These are phyloP conservation scores for Zasmidium angulare DNA, from an alignment of 2,329 filamentous ascomycete species.

Conservation along the genomic window DNA sequence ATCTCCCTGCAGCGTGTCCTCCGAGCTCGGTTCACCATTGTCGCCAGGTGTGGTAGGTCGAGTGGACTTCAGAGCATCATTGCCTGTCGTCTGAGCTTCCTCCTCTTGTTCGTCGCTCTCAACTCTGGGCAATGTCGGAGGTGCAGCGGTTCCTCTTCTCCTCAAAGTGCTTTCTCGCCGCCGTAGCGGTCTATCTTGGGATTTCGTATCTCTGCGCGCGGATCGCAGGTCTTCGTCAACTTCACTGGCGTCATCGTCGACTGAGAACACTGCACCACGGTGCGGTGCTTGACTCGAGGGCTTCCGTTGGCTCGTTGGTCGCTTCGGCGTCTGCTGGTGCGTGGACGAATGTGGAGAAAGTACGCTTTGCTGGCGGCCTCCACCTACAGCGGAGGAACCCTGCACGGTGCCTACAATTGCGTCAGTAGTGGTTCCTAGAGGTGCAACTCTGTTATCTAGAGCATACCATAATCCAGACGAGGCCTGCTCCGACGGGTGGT, in stretches of 20 bases:
- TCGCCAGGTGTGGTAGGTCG: constrained; percentile 18
- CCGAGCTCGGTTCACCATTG: constrained; percentile 32
- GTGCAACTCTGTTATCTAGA: background rate
- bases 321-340: constrained; percentile 52
- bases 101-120: constrained; percentile 50
- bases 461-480: constrained; percentile 32
- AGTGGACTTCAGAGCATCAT: constrained; percentile 19
- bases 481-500: constrained; percentile 22
- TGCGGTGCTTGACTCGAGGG: constrained; percentile 75
- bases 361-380: constrained; percentile 13
- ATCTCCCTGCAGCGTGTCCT: constrained; percentile 43
- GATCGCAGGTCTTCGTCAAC: constrained; percentile 67
- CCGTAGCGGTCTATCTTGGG: constrained; percentile 39
- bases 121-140: constrained; percentile 50
- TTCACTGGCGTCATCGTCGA: constrained; percentile 82
- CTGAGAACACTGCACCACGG: constrained; percentile 83
- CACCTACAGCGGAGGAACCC: constrained; percentile 19
- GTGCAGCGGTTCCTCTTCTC: constrained; percentile 46
- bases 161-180: constrained; percentile 54
- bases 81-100: constrained; percentile 30
- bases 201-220: constrained; percentile 29
- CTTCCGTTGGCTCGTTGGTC: constrained; percentile 70
- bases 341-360: constrained; percentile 19
- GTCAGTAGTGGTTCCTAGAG: background rate
- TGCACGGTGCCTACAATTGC: constrained; percentile 26